A percentile compares a stretch with the other conserved stretches of the same genome.
These are phyloP conservation scores for Erucastrum elatum DNA, from an alignment of 345 rosid genomes.

Conservation along the genomic window DNA sequence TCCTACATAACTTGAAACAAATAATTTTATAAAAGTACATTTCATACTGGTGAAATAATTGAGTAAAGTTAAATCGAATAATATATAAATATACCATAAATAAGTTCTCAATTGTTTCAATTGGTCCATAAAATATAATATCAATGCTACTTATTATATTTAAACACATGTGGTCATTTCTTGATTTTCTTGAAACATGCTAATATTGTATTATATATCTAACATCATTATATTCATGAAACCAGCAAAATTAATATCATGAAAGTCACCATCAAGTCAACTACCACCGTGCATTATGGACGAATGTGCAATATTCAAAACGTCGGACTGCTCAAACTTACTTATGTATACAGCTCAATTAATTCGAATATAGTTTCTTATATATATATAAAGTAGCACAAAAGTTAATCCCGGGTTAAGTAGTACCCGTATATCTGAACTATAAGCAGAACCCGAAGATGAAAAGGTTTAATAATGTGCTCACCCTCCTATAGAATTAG, in stretches of 20 bases:
- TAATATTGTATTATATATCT: too few species aligned
- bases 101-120: not conserved
- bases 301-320: constrained; percentile 26
- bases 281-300: constrained; percentile 40
- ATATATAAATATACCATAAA: not conserved
- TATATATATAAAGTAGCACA: not conserved
- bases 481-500: constrained; percentile 21
- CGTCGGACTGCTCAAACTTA: constrained; percentile 6
- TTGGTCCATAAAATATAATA: not conserved
- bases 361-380: not conserved
- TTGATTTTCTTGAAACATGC: not conserved
- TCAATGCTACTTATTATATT: not conserved
- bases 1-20: too few species aligned
- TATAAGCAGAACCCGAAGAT: not conserved
- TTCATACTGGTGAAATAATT: too few species aligned
- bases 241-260: not conserved
- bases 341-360: constrained; percentile 3
- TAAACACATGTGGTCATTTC: not conserved
- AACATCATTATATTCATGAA: not conserved
- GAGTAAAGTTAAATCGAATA: too few species aligned
- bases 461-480: constrained; percentile 3
- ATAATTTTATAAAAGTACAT: too few species aligned
- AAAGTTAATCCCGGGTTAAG: constrained; percentile 1
- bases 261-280: constrained; percentile 36
- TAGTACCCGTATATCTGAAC: constrained; percentile 6